Conservation (phyloP, 2,329 filamentous ascomycete species). For the Ilyonectria destructans region DNA sequence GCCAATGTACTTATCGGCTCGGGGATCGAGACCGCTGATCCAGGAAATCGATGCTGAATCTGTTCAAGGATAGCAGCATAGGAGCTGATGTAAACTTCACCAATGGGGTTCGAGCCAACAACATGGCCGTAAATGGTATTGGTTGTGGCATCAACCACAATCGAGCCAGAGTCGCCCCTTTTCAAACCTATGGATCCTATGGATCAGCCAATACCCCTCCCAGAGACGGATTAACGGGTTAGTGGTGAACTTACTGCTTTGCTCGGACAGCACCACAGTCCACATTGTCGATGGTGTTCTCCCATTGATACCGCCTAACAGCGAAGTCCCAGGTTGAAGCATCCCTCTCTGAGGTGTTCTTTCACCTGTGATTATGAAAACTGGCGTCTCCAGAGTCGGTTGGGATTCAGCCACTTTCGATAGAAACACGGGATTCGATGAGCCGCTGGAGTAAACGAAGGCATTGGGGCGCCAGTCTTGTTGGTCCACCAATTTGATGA, state of each 20-base stretch:
- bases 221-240: too few species aligned
- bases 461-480: background rate
- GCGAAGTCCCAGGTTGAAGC: background rate
- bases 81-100: conserved; percentile 6
- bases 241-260: background rate
- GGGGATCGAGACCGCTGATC: background rate
- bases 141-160: background rate
- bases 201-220: too few species aligned
- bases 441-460: background rate
- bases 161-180: conserved; percentile 1
- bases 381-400: background rate
- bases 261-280: background rate
- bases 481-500: conserved; percentile 4
- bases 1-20: too few species aligned
- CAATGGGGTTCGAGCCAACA: conserved; percentile 3
- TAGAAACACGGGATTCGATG: background rate
- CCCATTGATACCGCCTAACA: conserved; percentile 8
- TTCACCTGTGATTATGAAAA: background rate
- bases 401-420: background rate
- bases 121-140: background rate
- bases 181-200: background rate
- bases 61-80: background rate
- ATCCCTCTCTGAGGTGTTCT: background rate
- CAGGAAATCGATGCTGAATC: background rate
- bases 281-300: background rate